phyloP scores from a whole-genome alignment of 2,329 filamentous ascomycete genomes.

The Penicillium frequentans region DNA sequence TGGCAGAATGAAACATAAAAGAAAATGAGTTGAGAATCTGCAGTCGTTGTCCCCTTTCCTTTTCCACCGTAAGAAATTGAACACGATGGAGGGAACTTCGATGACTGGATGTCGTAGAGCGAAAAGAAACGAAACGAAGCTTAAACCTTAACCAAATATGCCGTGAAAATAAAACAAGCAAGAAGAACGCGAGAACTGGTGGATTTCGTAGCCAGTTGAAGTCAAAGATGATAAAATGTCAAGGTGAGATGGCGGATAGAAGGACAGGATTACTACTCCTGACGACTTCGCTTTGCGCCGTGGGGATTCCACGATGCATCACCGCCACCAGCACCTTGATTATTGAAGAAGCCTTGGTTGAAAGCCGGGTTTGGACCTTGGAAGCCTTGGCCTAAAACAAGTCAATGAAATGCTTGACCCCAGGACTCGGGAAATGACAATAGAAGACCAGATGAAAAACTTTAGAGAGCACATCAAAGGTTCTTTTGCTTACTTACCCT shows the following conservation, averaged over 20 bases:
- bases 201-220: conserved; percentile 10
- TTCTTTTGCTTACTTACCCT: conserved; percentile 40
- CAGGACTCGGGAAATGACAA: conserved; percentile 10
- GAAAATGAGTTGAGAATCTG: background rate
- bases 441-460: conserved; percentile 2
- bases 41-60: background rate
- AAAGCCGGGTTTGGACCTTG: conserved; percentile 60
- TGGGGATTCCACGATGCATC: conserved; percentile 77
- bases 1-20: conserved; percentile 1
- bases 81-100: background rate
- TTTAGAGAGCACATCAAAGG: background rate
- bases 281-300: conserved; percentile 74
- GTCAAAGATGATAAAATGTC: background rate
- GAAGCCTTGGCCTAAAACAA: conserved; percentile 51
- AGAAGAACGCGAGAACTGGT: background rate
- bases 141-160: background rate
- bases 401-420: background rate
- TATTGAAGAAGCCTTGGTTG: conserved; percentile 51
- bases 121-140: background rate
- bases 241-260: background rate
- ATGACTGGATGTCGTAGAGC: background rate
- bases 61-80: background rate
- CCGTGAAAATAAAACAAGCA: background rate
- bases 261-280: conserved; percentile 52
- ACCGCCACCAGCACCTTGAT: conserved; percentile 38